Percentiles rank a stretch among this genome's conserved stretches.
phyloP scores from a whole-genome alignment of 257 asterid genomes.

The Mentha longifolia region DNA sequence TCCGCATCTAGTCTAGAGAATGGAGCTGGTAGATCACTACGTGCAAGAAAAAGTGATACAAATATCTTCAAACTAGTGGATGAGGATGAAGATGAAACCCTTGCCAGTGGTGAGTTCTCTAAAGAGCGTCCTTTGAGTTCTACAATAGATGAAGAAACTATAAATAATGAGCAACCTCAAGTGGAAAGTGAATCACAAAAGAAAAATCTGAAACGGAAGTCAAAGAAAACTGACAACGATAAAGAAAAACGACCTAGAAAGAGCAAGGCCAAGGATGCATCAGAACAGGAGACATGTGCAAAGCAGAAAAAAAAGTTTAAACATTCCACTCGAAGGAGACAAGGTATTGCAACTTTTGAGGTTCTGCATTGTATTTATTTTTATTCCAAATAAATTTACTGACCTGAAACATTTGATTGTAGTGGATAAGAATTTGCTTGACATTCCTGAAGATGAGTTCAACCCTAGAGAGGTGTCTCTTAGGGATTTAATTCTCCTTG shows the following conservation, averaged over 20 bases:
- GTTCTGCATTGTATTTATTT: constrained; percentile 22
- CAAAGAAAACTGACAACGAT: constrained; percentile 47
- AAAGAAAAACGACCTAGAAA: constrained; percentile 61
- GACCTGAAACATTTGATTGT: constrained; percentile 28
- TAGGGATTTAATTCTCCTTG: constrained; percentile 78
- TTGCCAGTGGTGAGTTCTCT: constrained; percentile 39
- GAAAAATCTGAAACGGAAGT: constrained; percentile 46
- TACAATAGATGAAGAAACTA: constrained; percentile 44
- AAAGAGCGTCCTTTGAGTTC: constrained; percentile 42
- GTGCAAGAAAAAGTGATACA: constrained; percentile 47
- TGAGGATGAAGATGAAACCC: constrained; percentile 50
- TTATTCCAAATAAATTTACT: constrained; percentile 26
- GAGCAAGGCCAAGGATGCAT: constrained; percentile 55
- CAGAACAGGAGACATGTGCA: constrained; percentile 46
- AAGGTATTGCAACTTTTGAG: constrained; percentile 47
- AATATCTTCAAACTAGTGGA: constrained; percentile 42
- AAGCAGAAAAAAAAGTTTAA: constrained; percentile 76
- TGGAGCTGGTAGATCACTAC: constrained; percentile 46
- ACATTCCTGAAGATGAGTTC: constrained; percentile 78
- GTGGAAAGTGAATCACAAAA: constrained; percentile 46
- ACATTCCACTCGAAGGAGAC: constrained; percentile 74
- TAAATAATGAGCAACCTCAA: constrained; percentile 46
- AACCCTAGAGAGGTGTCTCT: constrained; percentile 64
- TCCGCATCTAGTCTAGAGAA: constrained; percentile 45
- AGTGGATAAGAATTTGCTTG: constrained; percentile 78